These are phyloP conservation scores for Nannochloropsis oceanica DNA, from an alignment of 108 stramenopile species.

Conservation along the genomic window DNA sequence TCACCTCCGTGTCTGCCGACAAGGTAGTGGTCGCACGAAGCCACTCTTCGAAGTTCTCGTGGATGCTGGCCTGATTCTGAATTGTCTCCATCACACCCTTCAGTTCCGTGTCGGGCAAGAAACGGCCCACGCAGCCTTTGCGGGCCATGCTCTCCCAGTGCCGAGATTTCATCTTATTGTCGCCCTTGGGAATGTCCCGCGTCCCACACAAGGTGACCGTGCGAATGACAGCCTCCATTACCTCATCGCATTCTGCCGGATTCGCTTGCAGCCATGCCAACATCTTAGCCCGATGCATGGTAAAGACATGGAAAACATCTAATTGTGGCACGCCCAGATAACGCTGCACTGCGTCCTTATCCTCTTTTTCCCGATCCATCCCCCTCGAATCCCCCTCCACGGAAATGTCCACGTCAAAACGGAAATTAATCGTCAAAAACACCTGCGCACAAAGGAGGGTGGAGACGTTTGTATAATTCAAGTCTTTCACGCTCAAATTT, in stretches of 20 bases:
- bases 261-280: constrained; percentile 74
- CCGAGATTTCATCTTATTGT: constrained; percentile 45
- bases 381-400: constrained; percentile 32
- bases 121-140: constrained; percentile 74
- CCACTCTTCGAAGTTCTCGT: constrained; percentile 81
- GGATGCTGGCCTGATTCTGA: constrained; percentile 49
- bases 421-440: constrained; percentile 87
- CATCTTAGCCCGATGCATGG: constrained; percentile 66
- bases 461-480: constrained; percentile 74
- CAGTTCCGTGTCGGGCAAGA: constrained; percentile 64
- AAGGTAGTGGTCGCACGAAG: constrained; percentile 89
- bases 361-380: constrained; percentile 7
- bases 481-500: constrained; percentile 73
- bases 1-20: constrained; percentile 88
- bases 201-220: constrained; percentile 85
- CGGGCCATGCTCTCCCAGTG: constrained; percentile 80
- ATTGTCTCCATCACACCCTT: constrained; percentile 59
- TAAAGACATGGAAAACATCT: constrained; percentile 83
- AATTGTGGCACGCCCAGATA: constrained; percentile 62
- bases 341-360: neutral
- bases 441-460: constrained; percentile 84
- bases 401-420: constrained; percentile 80
- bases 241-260: constrained; percentile 61
- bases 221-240: constrained; percentile 85
- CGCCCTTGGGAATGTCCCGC: constrained; percentile 43